Base-by-base conservation (phyloP, 2,329 filamentous ascomycete genomes). In the Zopfia rhizophila region DNA sequence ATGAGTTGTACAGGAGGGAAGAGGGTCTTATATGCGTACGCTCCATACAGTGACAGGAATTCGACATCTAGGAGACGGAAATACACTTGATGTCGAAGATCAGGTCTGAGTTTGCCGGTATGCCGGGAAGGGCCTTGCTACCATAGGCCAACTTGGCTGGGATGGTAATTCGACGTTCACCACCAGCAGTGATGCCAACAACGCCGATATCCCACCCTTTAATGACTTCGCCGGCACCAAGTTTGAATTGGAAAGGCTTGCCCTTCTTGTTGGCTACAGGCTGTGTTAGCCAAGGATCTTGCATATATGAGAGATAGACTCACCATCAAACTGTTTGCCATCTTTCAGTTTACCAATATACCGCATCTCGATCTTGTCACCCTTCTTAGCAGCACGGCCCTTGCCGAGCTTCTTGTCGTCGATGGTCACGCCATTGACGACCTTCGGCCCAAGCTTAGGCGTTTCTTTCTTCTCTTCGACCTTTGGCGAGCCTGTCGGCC, bases 121-220 rank as follows among this genome's bases (percentile, higher is more conserved):
- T 97, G 58, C 89, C 91, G 38, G 91, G 89, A 17, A 89, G 76
- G 52, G 82, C 79, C 78, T 90, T 88, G 77, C 84, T 91, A 75
- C 95, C 94, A 74, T 99, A 99, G 64, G 89, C 95, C 48, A 93
- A 85, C 65, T 88, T 79, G 35, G 94, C 81, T 35, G 95, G 95
- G 66, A 99, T 91, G 54, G 86, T 92, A 66, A 99, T 82, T 61
- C 94, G 88, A 66, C 94, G 90, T 82, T 99, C 95, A 65, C 91
- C 91, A 67, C 94, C 94, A 60, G 92, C 87, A 61, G 87, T 81
- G 91, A 99, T 97, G 75, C 95, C 95, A 60, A 83, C 82, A 61
- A 99, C 80, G 76, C 94, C 94, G 57, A 97, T 84, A 73, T 99
- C 95, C 95, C 94, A 97, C 61, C 94, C 94, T 83, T 96, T 94